A percentile compares a stretch with the other conserved stretches of the same genome.
Evolutionary conservation across 768 basidiomycete species (phyloP).

Genomic region (Gymnopilus dilepis): DNA sequence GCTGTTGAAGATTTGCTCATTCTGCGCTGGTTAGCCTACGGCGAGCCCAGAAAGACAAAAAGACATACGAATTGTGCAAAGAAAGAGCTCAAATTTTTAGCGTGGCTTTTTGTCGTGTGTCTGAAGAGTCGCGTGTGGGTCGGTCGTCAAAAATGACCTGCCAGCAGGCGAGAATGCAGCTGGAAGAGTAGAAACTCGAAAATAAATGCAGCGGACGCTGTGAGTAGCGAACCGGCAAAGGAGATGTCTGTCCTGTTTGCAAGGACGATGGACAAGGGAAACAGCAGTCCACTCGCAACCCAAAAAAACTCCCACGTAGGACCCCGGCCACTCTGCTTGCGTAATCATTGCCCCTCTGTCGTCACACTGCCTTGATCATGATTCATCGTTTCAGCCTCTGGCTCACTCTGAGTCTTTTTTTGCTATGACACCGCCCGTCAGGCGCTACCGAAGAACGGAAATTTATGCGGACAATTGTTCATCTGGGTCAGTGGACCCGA

Average conservation of each 20-base stretch:
- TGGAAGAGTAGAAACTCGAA: conserved; percentile 53
- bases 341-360: conserved; percentile 15
- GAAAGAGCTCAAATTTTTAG: conserved; percentile 41
- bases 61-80: conserved; percentile 50
- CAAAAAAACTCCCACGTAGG: conserved; percentile 31
- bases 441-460: too few relatives aligned
- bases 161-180: conserved; percentile 84
- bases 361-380: too few relatives aligned
- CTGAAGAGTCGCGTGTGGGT: conserved; percentile 67
- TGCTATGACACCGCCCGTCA: too few relatives aligned
- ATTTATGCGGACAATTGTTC: too few relatives aligned
- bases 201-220: conserved; percentile 48
- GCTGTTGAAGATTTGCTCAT: conserved; percentile 93
- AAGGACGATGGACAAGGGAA: conserved; percentile 48
- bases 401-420: too few relatives aligned
- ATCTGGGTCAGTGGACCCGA: too few relatives aligned
- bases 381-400: too few relatives aligned
- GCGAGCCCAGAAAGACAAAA: conserved; percentile 16
- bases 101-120: conserved; percentile 54
- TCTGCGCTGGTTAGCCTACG: conserved; percentile 44
- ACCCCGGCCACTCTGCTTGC: conserved; percentile 29
- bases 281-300: conserved; percentile 28
- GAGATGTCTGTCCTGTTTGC: conserved; percentile 38
- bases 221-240: conserved; percentile 48
- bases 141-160: conserved; percentile 89